Evolutionary conservation across 2,329 filamentous ascomycete genomes (phyloP).

Genomic region (Tothia fuscella): DNA sequence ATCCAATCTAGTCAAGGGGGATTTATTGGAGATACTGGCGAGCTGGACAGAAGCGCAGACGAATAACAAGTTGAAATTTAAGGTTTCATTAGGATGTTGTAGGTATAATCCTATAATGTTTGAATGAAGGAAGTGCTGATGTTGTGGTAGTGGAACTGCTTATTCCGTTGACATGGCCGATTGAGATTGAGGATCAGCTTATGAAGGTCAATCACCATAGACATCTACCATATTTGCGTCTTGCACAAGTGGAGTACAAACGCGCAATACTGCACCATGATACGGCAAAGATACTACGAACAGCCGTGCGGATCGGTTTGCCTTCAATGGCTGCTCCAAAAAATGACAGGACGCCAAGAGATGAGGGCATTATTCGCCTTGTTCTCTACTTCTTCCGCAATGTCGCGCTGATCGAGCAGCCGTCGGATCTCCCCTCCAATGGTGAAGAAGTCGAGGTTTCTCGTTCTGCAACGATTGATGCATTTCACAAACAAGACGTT

Average conservation of each 20-base stretch:
- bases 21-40: constrained; percentile 80
- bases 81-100: constrained; percentile 69
- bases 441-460: constrained; percentile 87
- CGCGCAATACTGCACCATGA: constrained; percentile 76
- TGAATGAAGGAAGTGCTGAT: constrained; percentile 15
- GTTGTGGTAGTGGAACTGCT: constrained; percentile 58
- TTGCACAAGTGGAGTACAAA: constrained; percentile 85
- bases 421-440: constrained; percentile 60
- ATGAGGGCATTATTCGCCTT: constrained; percentile 87
- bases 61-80: constrained; percentile 63
- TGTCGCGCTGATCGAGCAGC: constrained; percentile 69
- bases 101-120: constrained; percentile 16
- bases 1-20: constrained; percentile 80
- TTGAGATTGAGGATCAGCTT: constrained; percentile 64
- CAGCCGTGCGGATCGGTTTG: constrained; percentile 66
- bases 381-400: constrained; percentile 84
- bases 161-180: constrained; percentile 86
- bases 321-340: constrained; percentile 73
- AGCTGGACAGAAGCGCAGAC: constrained; percentile 63
- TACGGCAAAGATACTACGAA: constrained; percentile 63
- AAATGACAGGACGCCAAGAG: constrained; percentile 62
- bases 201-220: constrained; percentile 90
- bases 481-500: constrained; percentile 83
- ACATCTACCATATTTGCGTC: constrained; percentile 78
- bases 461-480: constrained; percentile 74